A percentile compares a stretch with the other conserved stretches of the same genome.
These are phyloP conservation scores for Aspergillus ibericus DNA, from an alignment of 2,329 filamentous ascomycete genomes.

Conservation along the genomic window DNA sequence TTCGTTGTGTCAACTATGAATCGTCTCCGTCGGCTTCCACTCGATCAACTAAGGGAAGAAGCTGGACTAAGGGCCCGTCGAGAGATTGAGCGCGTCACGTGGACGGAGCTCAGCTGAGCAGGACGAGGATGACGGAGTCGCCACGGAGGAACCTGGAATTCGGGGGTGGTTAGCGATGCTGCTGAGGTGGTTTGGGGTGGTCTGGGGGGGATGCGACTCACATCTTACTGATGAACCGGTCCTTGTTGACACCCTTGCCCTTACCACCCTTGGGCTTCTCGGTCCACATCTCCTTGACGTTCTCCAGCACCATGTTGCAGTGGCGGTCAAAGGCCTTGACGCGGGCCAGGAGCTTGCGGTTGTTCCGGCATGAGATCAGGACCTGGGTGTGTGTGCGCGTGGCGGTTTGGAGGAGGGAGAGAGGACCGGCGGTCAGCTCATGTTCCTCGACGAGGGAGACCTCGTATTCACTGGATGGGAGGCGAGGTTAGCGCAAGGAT, in stretches of 20 bases:
- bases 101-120: constrained; percentile 65
- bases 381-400: constrained; percentile 94
- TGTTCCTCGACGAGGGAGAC: constrained; percentile 78
- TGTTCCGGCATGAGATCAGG: constrained; percentile 95
- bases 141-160: constrained; percentile 72
- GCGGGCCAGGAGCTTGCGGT: constrained; percentile 84
- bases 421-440: constrained; percentile 74
- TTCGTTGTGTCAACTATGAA: constrained; percentile 25
- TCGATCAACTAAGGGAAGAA: constrained; percentile 1
- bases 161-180: not conserved
- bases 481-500: constrained; percentile 21
- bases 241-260: constrained; percentile 96
- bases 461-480: constrained; percentile 73
- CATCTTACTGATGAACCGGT: constrained; percentile 98
- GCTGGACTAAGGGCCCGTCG: constrained; percentile 4
- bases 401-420: constrained; percentile 95
- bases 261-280: constrained; percentile 85
- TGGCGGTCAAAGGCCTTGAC: constrained; percentile 99
- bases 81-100: constrained; percentile 12
- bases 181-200: not conserved
- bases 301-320: constrained; percentile 98
- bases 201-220: constrained; percentile 46
- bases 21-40: constrained; percentile 12
- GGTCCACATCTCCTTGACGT: constrained; percentile 99
- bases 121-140: constrained; percentile 82